Conservation (phyloP, 2,329 filamentous ascomycete species). For the Apiospora kogelbergensis region DNA sequence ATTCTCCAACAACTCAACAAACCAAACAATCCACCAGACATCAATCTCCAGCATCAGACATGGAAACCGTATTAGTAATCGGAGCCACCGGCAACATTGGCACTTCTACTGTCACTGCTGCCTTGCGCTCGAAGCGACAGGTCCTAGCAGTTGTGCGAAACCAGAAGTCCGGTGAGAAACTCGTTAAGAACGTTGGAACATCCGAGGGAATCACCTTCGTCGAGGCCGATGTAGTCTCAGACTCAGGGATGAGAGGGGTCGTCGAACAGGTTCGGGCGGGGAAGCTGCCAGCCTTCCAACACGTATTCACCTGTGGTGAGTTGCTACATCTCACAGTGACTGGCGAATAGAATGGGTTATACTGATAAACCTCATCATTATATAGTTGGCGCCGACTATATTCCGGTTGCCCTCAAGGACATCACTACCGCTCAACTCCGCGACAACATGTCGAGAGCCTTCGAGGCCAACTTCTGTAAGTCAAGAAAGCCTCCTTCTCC, state of each 20-base stretch:
- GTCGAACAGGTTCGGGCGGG: slow-evolving; percentile 35
- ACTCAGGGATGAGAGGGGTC: slow-evolving; percentile 30
- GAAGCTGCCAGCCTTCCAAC: slow-evolving; percentile 37
- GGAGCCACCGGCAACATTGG: slow-evolving; percentile 41
- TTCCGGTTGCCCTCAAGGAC: background rate
- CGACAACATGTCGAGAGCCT: background rate
- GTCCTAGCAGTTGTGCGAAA: slow-evolving; percentile 39
- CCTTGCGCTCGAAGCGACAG: slow-evolving; percentile 27
- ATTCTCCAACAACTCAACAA: background rate
- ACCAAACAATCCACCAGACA: background rate
- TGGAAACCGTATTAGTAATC: slow-evolving; percentile 36
- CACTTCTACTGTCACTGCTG: slow-evolving; percentile 30
- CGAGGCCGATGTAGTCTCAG: slow-evolving; percentile 32
- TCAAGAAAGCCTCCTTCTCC: background rate
- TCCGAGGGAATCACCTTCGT: slow-evolving; percentile 30
- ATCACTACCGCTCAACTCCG: background rate
- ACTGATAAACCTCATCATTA: background rate
- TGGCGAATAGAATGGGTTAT: background rate
- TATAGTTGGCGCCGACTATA: background rate
- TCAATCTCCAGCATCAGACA: background rate
- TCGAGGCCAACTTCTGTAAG: background rate
- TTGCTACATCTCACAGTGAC: background rate
- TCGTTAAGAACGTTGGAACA: slow-evolving; percentile 29
- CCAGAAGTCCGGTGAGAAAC: slow-evolving; percentile 32
- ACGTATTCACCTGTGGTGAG: slow-evolving; percentile 35